These are phyloP conservation scores for Nakataea oryzae DNA, from an alignment of 2,329 filamentous ascomycete species.

Conservation along the genomic window DNA sequence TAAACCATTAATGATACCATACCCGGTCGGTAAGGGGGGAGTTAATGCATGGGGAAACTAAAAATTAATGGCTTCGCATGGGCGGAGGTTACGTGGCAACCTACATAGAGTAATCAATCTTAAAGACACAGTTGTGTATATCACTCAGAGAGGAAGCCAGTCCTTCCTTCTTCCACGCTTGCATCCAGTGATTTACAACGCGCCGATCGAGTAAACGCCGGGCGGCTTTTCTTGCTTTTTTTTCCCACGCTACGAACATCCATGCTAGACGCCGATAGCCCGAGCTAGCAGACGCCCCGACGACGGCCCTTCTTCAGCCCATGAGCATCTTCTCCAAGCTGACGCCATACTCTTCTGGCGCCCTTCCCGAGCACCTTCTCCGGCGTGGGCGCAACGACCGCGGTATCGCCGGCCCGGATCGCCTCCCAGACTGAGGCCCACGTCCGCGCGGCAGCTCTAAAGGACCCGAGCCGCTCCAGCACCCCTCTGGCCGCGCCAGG, in stretches of 20 bases:
- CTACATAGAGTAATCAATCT: neutral
- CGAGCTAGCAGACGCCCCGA: too few relatives aligned
- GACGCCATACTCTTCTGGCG: slow-evolving; percentile 29
- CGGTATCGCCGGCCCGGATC: slow-evolving; percentile 30
- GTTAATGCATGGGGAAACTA: neutral
- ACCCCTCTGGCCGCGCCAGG: slow-evolving; percentile 23
- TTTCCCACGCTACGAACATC: too few relatives aligned
- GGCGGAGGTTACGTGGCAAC: neutral
- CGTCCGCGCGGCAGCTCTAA: slow-evolving; percentile 24
- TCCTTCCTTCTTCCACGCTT: too few relatives aligned
- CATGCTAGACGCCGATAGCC: too few relatives aligned
- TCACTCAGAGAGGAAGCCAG: neutral
- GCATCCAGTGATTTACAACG: too few relatives aligned
- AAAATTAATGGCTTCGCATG: neutral
- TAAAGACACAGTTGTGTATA: neutral
- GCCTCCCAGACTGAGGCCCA: slow-evolving; percentile 38
- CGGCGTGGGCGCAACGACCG: slow-evolving; percentile 26
- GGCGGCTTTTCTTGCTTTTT: too few relatives aligned
- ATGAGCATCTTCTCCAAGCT: slow-evolving; percentile 9
- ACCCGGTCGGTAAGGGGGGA: neutral
- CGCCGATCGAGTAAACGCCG: too few relatives aligned
- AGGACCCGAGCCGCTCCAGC: slow-evolving; percentile 12
- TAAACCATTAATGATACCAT: neutral
- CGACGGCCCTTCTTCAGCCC: neutral
- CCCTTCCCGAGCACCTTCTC: slow-evolving; percentile 27